Percentiles rank a stretch among this genome's conserved stretches.
phyloP scores from a whole-genome alignment of 352 stramenopile species.

The Phytophthora ramorum region DNA sequence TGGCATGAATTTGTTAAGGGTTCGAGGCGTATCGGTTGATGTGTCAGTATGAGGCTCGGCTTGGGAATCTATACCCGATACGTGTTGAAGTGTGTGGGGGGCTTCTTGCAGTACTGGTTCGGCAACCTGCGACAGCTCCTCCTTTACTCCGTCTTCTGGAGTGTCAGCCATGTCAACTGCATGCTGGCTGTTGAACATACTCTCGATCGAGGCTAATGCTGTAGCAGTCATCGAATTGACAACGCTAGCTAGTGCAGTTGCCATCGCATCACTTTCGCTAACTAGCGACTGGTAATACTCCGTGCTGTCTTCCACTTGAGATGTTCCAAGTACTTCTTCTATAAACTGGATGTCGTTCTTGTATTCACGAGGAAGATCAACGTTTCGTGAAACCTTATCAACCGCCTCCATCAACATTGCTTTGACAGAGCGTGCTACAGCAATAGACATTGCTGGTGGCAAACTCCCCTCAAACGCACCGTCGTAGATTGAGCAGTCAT shows the following conservation, averaged over 20 bases:
- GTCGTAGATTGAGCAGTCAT: background rate
- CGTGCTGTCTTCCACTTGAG: background rate
- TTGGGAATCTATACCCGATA: no score
- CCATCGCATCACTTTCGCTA: conserved; percentile 12
- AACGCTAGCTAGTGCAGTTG: conserved; percentile 22
- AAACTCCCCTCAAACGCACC: conserved; percentile 4
- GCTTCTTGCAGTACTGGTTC: background rate
- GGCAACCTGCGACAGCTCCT: background rate
- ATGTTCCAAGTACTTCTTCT: conserved; percentile 15
- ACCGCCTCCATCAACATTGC: conserved; percentile 33
- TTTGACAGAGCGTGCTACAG: conserved; percentile 34
- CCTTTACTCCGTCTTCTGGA: background rate
- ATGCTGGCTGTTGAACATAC: background rate
- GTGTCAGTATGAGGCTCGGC: no score
- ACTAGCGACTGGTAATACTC: background rate
- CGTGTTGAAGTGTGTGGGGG: no score
- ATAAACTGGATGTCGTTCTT: conserved; percentile 19
- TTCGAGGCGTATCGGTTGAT: no score
- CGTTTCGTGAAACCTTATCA: conserved; percentile 15
- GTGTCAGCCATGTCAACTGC: background rate
- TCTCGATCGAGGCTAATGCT: conserved; percentile 21
- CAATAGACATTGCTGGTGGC: conserved; percentile 34
- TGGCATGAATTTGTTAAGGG: no score
- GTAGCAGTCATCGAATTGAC: conserved; percentile 34
- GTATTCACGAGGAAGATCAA: conserved; percentile 8